Base-by-base conservation (phyloP, 2,329 filamentous ascomycete genomes). In the Cordyceps cicadae region DNA sequence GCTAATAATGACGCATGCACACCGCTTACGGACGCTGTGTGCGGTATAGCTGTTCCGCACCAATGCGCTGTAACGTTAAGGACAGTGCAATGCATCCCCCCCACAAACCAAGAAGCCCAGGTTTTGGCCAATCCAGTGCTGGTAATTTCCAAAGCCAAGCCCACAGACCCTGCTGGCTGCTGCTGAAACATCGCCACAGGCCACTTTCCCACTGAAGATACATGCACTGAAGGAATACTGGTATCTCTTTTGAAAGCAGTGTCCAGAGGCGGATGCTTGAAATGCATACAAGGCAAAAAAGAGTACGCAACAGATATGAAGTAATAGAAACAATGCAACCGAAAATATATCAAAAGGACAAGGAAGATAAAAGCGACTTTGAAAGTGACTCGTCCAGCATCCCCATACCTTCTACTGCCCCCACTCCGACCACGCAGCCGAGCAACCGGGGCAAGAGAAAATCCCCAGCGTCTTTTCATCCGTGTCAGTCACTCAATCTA, bases 121-220 rank as follows among this genome's bases (percentile, higher is more conserved):
- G 7, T 26, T 29, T 49, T 11, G 7, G 19, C 73, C 73, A 75
- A 74, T 75, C 70, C 68, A 66, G 65, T 64, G 59, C 62, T 63
- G 64, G 61, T 62, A 66, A 75, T 74, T 74, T 67, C 66, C 66
- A 68, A 72, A 71, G 62, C 58, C 62, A 5, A 21, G 51, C 45
- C 51, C 59, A 21, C 46, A 34, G 24, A 29, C 50, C 54, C 54
- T 49, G 43, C 49, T 12, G 17, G 14, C 5, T 17, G 39, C 39
- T 9, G 32, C 11, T 34, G 43, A 17, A 49, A 48, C 2, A 51
- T 46, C 49, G 43, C n/a, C 46, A n/a, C 32, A 34, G 49, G 48
- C 45, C 45, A 26, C 6, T 43, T 43, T 43, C n/a, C 24, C 46
- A 15, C 21, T 17, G 41, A 43, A 43, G n/a, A 43, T 43, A 43